phyloP scores from a whole-genome alignment of 2,329 filamentous ascomycete species.

The Pseudocercospora fuligena region DNA sequence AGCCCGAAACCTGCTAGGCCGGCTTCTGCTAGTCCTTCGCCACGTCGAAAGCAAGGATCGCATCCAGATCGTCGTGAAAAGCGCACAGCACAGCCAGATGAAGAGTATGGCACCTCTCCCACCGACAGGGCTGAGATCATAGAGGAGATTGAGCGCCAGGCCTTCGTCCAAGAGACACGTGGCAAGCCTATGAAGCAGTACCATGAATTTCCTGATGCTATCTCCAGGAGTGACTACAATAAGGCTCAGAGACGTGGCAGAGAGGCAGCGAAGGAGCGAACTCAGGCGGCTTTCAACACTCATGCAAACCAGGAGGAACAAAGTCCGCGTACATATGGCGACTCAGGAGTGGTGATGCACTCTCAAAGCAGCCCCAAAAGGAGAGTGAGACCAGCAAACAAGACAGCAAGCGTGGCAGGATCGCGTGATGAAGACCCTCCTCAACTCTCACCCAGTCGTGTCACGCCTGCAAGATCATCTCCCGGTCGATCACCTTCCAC shows the following conservation, averaged over 20 bases:
- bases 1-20: not conserved
- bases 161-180: not conserved
- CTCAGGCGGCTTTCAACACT: not conserved
- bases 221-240: not conserved
- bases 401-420: not conserved
- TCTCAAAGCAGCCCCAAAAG: not conserved
- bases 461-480: not conserved
- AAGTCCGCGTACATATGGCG: not conserved
- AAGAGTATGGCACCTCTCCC: not conserved
- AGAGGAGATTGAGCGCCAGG: not conserved
- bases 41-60: not conserved
- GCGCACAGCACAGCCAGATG: not conserved
- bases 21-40: not conserved
- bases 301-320: not conserved
- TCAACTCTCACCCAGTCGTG: slow-evolving; percentile 1
- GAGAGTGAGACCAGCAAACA: not conserved
- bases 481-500: not conserved
- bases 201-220: not conserved
- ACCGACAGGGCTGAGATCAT: not conserved
- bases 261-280: not conserved
- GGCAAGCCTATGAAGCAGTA: not conserved
- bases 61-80: not conserved
- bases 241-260: slow-evolving; percentile 3
- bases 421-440: not conserved
- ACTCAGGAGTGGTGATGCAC: not conserved